phyloP scores from a whole-genome alignment of 2,329 filamentous ascomycete species.

The Whalleya microplaca region DNA sequence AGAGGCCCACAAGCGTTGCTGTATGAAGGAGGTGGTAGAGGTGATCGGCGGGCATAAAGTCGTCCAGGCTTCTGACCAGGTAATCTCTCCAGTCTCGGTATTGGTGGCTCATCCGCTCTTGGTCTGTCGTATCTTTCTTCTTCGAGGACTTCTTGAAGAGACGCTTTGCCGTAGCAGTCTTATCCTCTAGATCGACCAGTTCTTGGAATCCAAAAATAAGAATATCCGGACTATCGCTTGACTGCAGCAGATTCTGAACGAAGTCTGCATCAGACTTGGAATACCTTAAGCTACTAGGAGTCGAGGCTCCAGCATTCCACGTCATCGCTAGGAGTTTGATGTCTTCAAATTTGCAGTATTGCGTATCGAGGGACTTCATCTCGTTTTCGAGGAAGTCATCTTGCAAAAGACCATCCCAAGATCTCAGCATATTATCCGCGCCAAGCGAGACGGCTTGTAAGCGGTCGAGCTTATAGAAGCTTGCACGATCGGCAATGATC shows the following conservation, averaged over 20 bases:
- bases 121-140: constrained; percentile 71
- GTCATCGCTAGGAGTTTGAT: constrained; percentile 82
- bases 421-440: constrained; percentile 78
- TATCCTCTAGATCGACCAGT: constrained; percentile 96
- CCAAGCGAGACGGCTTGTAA: constrained; percentile 86
- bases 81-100: constrained; percentile 97
- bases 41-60: constrained; percentile 76
- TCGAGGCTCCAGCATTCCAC: constrained; percentile 97
- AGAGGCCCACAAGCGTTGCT: constrained; percentile 87
- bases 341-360: constrained; percentile 86
- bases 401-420: constrained; percentile 92
- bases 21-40: constrained; percentile 87
- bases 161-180: constrained; percentile 94
- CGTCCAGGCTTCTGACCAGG: constrained; percentile 78
- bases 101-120: constrained; percentile 94
- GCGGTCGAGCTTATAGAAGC: constrained; percentile 82
- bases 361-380: constrained; percentile 81
- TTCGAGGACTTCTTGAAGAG: constrained; percentile 86
- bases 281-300: constrained; percentile 79
- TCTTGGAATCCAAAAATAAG: constrained; percentile 97
- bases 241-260: constrained; percentile 77
- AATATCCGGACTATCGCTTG: constrained; percentile 82
- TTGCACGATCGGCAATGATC: constrained; percentile 77
- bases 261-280: constrained; percentile 74
- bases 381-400: constrained; percentile 92